Evolutionary conservation across 257 asterid species (phyloP), one percentile per base, ranked within the genome.

Genomic region (Solanum medicagineum): DNA sequence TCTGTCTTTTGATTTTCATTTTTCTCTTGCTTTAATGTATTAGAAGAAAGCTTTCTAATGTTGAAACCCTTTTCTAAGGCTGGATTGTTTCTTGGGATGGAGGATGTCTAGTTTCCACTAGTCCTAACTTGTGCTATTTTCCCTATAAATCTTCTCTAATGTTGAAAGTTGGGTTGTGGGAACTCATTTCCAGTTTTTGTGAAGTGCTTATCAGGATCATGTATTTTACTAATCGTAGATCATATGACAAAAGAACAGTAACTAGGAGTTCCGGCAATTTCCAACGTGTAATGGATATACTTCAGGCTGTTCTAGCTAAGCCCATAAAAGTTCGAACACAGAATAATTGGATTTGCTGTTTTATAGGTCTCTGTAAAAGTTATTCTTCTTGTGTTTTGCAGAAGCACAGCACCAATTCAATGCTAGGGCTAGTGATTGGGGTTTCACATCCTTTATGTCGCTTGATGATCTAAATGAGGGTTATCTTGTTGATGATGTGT

Each of bases 401-500:
- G 99, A 96, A 85, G 91, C 99, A 60, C 98, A 92, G 74, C 99
- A 96, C 90, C 97, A 90, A 88, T 96, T 96, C 93, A 94, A 92
- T 86, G 95, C 93, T 86, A 92, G 95, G 91, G 97, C 93, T 90
- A 92, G 98, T 88, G 99, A 96, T 85, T 96, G 99, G 99, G 99
- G 99, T 82, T 96, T 95, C 89, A 92, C 95, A 36, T 90, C 97
- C 86, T 95, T 96, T 94, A 94, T 96, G 98, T 94, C 95, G 87
- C 97, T 95, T 74, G 86, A 93, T 82, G 99, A 96, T 85, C 92
- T 96, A 13, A 89, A 82, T 86, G 94, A 89, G 85, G 98, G 98
- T 51, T 96, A 91, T 91, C 93, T 96, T n/a, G 91, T 91, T 88
- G 91, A 93, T 87, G 99, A 94, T 90, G 29, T 86, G 93, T 80